Evolutionary conservation across 495 filamentous ascomycete genomes (phyloP).

Genomic region (Paragyromitra xinjiangensis): DNA sequence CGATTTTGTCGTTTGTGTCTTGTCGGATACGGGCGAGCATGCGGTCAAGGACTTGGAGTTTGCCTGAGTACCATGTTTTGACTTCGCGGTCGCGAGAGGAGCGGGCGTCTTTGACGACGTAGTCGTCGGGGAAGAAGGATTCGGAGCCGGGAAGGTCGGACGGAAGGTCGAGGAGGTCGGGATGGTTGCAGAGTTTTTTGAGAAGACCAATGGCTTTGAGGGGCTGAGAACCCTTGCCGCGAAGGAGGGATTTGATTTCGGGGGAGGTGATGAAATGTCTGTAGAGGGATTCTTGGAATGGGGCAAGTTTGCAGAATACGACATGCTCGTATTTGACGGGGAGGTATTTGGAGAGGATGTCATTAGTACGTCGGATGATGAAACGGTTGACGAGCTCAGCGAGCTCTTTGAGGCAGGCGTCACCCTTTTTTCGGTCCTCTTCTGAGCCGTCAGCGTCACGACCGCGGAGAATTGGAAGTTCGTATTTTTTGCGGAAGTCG

Average conservation of each 20-base stretch:
- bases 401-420: conserved; percentile 83
- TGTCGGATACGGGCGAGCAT: conserved; percentile 97
- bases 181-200: conserved; percentile 99
- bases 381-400: conserved; percentile 93
- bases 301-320: conserved; percentile 96
- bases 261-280: conserved; percentile 97
- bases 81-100: conserved; percentile 86
- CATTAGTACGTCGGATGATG: conserved; percentile 97
- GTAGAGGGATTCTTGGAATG: conserved; percentile 92
- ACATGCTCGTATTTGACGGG: conserved; percentile 99
- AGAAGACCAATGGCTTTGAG: conserved; percentile 95
- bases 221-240: conserved; percentile 94
- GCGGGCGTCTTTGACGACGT: conserved; percentile 82
- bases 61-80: conserved; percentile 95
- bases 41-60: conserved; percentile 97
- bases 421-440: conserved; percentile 80
- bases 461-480: conserved; percentile 89
- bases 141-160: conserved; percentile 90
- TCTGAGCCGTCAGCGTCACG: conserved; percentile 91
- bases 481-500: conserved; percentile 95
- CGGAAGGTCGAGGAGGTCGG: conserved; percentile 86
- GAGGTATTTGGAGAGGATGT: conserved; percentile 96
- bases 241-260: conserved; percentile 88
- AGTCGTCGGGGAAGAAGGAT: conserved; percentile 83
- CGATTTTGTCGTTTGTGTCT: conserved; percentile 99